Base-by-base conservation (phyloP, 495 filamentous ascomycete species). In the Annulohypoxylon nitens region DNA sequence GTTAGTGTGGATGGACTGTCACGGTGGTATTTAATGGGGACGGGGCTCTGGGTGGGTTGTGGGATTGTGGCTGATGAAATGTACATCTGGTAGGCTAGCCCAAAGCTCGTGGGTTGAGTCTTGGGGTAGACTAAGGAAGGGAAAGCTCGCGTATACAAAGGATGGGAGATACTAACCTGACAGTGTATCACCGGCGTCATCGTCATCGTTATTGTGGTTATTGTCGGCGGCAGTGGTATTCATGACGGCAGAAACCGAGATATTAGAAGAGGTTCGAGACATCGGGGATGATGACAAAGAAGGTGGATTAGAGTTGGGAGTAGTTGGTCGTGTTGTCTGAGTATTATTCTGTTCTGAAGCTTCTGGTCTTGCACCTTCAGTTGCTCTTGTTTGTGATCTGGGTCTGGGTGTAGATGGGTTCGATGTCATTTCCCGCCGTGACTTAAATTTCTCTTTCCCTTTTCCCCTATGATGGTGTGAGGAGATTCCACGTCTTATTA, bases 251-350 rank as follows among this genome's bases (percentile, higher is more conserved):
- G 51, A 14, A 4, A 16, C 20, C 1, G 53, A 36, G n/a, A 16
- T 37, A 33, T 10, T 37, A 3, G 53, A 18, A 2, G 30, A 36
- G 1, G 33, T 14, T 7, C 53, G 53, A 16, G 53, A 57, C 33
- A 57, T 57, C 4, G 30, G 53, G 18, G 53, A 57, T 20, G 53
- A 57, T 37, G 53, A 57, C 20, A 20, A 8, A 14, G 53, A 57
- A 20, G 53, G 33, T 12, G 30, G 26, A 14, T 26, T 55, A 12
- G 18, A 55, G 30, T 11, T 37, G 6, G 14, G n/a, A 34, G 63
- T 36, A 14, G 10, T 4, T 18, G 63, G 5, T 14, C 12, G 12
- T 1, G 37, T 16, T 6, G 61, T 12, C n/a, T 11, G 43, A n/a
- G 11, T 33, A 25, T 63, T 12, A n/a, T 30, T 50, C n/a, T 47